phyloP scores from a whole-genome alignment of 768 basidiomycete genomes.

The Pleurotus cornucopiae region DNA sequence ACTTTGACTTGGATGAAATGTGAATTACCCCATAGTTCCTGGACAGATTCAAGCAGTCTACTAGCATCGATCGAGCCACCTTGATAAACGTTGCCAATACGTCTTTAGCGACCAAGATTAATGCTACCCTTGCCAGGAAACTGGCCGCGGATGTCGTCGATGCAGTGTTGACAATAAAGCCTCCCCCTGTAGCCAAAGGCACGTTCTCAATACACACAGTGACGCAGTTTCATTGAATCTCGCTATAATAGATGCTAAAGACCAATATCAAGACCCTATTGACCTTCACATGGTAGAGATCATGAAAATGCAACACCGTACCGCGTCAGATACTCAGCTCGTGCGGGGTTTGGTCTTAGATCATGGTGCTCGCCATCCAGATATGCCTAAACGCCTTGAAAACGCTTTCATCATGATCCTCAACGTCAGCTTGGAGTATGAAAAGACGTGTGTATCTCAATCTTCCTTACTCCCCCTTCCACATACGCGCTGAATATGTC shows the following conservation, averaged over 20 bases:
- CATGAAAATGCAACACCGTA: conserved; percentile 99
- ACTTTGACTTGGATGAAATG: no score
- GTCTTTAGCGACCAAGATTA: conserved; percentile 93
- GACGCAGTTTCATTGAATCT: not conserved
- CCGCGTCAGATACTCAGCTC: conserved; percentile 94
- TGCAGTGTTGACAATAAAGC: conserved; percentile 86
- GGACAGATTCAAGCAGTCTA: conserved; percentile 79
- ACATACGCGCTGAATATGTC: no score
- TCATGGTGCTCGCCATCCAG: conserved; percentile 95
- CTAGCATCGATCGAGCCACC: conserved; percentile 81
- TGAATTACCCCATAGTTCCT: conserved; percentile 61
- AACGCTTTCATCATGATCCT: conserved; percentile 93
- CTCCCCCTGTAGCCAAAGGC: conserved; percentile 61
- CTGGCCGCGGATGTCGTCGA: conserved; percentile 93
- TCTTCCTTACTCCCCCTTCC: conserved; percentile 13
- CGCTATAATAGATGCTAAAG: conserved; percentile 42
- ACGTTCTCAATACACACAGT: conserved; percentile 15
- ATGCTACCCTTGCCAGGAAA: conserved; percentile 73
- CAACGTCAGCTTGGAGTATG: conserved; percentile 97
- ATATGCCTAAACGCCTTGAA: conserved; percentile 98
- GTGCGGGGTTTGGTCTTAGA: conserved; percentile 94
- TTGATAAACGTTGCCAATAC: conserved; percentile 92
- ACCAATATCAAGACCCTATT: conserved; percentile 83
- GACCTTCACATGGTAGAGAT: conserved; percentile 99
- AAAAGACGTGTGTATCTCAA: conserved; percentile 84